Evolutionary conservation across 192 early-diverging fungal species (phyloP), one percentile per base, ranked within the genome.

Genomic region (Coemansia sp.): DNA sequence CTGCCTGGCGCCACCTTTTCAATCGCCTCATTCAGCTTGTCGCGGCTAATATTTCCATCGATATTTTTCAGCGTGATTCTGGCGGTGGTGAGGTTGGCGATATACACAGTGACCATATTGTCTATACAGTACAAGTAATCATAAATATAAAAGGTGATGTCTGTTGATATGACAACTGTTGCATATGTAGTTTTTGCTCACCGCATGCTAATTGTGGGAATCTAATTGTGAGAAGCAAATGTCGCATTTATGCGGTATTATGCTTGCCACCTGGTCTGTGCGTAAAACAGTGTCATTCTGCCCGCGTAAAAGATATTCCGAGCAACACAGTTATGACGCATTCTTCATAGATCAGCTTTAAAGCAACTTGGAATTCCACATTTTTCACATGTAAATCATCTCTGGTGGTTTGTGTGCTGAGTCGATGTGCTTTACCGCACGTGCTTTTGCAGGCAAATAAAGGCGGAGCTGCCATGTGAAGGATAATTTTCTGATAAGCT

Each of bases 321-420:
- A 34, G 26, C 12, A n/a, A 4, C 40, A 44, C 40, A 1, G 14
- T n/a, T 44, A 15, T 44, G 11, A 44, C 11, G 24, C 26, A 55
- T 20, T 31, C 52, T 55, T 8, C 6, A 34, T 34, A 34, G 31
- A 34, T 34, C 31, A 34, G 6, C 31, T 34, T 34, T 34, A 34
- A 26, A 2, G 25, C 25, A 26, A 6, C 8, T 34, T 34, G 31
- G 31, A 34, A 34, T 34, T 34, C 31, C 31, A 34, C 6, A 34
- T 34, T 34, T 34, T 55, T 55, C 53, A 55, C 53, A 55, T 55
- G 53, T 23, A 34, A 55, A 55, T 55, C 53, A 11, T 55, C 24
- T 25, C 26, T n/a, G 53, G 25, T 26, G 40, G 40, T 34, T 34
- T 34, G 31, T 6, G 1, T n/a, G 15, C 11, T 14, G 14, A 44